These are phyloP conservation scores for Pseudozyma flocculosa DNA, from an alignment of 1,284 basidiomycete species.

Conservation along the genomic window DNA sequence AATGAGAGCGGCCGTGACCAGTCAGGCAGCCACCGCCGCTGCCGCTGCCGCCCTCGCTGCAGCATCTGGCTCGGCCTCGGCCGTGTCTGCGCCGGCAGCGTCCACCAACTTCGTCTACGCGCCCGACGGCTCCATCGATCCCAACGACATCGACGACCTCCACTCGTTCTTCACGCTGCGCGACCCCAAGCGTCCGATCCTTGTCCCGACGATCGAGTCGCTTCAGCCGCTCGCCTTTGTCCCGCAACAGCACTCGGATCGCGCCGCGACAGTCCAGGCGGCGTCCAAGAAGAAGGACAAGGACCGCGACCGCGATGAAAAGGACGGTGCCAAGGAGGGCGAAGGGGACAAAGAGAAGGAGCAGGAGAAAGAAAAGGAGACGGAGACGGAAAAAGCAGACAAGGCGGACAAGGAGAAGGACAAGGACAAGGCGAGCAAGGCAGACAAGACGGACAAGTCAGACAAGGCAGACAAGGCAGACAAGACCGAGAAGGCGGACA, in stretches of 20 bases:
- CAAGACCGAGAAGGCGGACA: slow-evolving; percentile 1
- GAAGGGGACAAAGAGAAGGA: slow-evolving; percentile 5
- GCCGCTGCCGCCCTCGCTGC: too few species aligned
- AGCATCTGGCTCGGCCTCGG: too few species aligned
- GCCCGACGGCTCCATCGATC: slow-evolving; percentile 43
- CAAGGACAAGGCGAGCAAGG: slow-evolving; percentile 10
- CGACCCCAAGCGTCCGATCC: slow-evolving; percentile 11
- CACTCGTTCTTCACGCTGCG: slow-evolving; percentile 33
- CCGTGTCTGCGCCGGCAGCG: slow-evolving; percentile 1
- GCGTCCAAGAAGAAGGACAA: slow-evolving; percentile 1
- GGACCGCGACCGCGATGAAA: slow-evolving; percentile 8
- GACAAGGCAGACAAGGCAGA: slow-evolving; percentile 16
- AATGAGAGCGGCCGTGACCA: too few species aligned
- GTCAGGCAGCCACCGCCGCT: not conserved
- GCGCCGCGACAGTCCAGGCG: not conserved
- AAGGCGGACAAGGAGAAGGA: slow-evolving; percentile 17
- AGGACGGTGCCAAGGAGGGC: slow-evolving; percentile 10
- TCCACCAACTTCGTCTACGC: slow-evolving; percentile 20
- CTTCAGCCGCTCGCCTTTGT: slow-evolving; percentile 32
- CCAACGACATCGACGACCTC: slow-evolving; percentile 34
- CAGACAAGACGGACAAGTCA: slow-evolving; percentile 11
- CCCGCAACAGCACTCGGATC: slow-evolving; percentile 5
- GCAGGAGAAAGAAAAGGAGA: too few species aligned
- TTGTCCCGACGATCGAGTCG: slow-evolving; percentile 42
- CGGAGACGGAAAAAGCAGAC: too few species aligned